Conservation (phyloP, 73 alveolate species). For the Effrenium voratum region DNA sequence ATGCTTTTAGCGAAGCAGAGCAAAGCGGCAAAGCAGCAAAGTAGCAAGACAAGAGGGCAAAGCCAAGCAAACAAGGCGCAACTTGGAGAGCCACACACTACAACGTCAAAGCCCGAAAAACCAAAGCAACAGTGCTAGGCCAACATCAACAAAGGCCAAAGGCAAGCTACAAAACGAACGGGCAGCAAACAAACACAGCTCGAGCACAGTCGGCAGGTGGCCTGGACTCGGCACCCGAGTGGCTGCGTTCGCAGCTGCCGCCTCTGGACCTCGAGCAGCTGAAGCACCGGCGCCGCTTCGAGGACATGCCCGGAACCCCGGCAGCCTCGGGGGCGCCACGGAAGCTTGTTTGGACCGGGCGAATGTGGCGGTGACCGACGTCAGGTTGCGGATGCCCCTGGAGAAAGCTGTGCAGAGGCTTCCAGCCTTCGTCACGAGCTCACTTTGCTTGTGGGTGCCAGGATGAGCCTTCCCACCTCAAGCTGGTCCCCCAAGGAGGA, state of each 20-base stretch:
- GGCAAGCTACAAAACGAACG: no score
- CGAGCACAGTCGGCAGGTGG: constrained; percentile 56
- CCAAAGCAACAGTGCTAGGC: no score
- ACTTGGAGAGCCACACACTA: no score
- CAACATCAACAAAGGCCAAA: no score
- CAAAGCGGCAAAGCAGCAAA: no score
- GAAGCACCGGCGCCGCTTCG: constrained; percentile 73
- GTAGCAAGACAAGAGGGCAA: no score
- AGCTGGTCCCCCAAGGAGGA: constrained; percentile 43
- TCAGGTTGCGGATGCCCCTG: constrained; percentile 70
- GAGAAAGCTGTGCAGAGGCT: constrained; percentile 58
- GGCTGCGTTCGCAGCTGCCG: constrained; percentile 56
- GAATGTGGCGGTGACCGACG: not conserved
- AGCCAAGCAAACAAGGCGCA: no score
- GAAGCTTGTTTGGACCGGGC: not conserved
- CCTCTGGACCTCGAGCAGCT: constrained; percentile 45
- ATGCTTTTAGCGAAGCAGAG: no score
- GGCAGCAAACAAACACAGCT: no score
- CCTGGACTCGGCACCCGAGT: constrained; percentile 53
- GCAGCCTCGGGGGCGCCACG: not conserved
- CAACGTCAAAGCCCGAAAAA: no score
- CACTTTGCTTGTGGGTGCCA: no score
- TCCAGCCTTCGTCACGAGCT: not conserved
- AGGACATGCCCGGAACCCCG: constrained; percentile 62
- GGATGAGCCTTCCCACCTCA: constrained; percentile 26